Base-by-base conservation (phyloP, 2,329 filamentous ascomycete species). In the Aspergillus unguis region DNA sequence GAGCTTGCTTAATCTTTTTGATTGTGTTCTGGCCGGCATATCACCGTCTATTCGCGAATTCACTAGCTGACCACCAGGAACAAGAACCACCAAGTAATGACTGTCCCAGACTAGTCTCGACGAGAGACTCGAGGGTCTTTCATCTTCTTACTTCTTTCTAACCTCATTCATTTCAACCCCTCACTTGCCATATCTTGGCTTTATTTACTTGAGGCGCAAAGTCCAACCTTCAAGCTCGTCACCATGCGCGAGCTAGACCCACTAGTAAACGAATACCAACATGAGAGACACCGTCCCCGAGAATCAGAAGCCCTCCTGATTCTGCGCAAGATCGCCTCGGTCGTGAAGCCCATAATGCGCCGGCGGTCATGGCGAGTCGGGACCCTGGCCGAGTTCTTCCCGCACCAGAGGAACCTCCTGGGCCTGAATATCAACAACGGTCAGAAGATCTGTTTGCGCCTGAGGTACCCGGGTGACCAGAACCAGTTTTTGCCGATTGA, bases 311-410 rank as follows among this genome's bases (percentile, higher is more conserved):
- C 79, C 8, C 65, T 81, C 3, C 65, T 82, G 33, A 83, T 82
- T 52, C 79, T 97, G 26, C 87, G 85, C 63, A 92, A 88, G 71
- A 80, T 95, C 37, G 90, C 90, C 2, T 95, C 91, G 27, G 74
- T 95, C 52, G 92, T 96, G 56, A 96, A 96, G 70, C 92, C 92
- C 17, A 89, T 97, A 57, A 97, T 97, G 92, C 82, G 90, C 58
- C 90, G 90, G 44, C 84, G 89, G 40, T 80, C 80, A 50, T 97
- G 91, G 89, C 86, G 78, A 57, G 89, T 97, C 32, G 80, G 81
- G 28, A 83, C 88, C 44, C 80, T 97, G 11, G 84, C 85, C 44
- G 92, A 97, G 69, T 96, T 97, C 72, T 88, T 89, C 55, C 92
- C 92, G 1, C 77, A 83, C 9, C 80, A 94, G 62, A 72, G 77